Conservation (phyloP, 129 eudicot species). For the Escallonia herrerae region DNA sequence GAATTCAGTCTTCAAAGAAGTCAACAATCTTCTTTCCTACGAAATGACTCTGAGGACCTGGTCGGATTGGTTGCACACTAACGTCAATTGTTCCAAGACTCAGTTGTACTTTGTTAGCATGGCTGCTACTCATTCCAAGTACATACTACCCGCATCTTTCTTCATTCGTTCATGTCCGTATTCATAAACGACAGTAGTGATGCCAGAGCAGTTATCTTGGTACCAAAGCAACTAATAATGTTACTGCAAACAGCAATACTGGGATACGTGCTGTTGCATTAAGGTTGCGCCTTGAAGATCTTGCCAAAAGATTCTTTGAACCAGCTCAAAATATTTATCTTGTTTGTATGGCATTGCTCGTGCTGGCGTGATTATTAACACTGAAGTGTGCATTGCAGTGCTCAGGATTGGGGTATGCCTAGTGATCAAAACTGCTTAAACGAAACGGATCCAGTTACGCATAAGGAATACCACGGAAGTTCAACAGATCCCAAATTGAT, state of each 20-base stretch:
- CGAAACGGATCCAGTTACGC: slow-evolving; percentile 40
- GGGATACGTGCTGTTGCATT: too few species aligned
- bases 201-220: too few species aligned
- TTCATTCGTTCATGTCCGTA: too few species aligned
- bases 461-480: slow-evolving; percentile 51
- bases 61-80: slow-evolving; percentile 72
- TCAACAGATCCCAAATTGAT: slow-evolving; percentile 68
- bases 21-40: slow-evolving; percentile 44
- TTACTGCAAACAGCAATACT: too few species aligned
- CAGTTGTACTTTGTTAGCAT: slow-evolving; percentile 58
- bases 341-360: too few species aligned
- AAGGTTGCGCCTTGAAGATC: too few species aligned
- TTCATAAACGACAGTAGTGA: too few species aligned
- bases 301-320: too few species aligned
- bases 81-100: slow-evolving; percentile 53
- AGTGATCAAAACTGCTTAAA: slow-evolving; percentile 41
- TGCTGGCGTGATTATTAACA: too few species aligned
- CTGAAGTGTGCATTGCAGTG: slow-evolving; percentile 27
- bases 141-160: not conserved
- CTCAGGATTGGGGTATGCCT: slow-evolving; percentile 67
- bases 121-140: slow-evolving; percentile 84
- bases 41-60: slow-evolving; percentile 70
- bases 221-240: too few species aligned
- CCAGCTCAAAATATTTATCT: too few species aligned
- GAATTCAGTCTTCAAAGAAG: slow-evolving; percentile 46